Percentiles rank a stretch among this genome's conserved stretches.
phyloP scores from a whole-genome alignment of 1,139 yeast species.

The Yamadazyma spencermartinsiae region DNA sequence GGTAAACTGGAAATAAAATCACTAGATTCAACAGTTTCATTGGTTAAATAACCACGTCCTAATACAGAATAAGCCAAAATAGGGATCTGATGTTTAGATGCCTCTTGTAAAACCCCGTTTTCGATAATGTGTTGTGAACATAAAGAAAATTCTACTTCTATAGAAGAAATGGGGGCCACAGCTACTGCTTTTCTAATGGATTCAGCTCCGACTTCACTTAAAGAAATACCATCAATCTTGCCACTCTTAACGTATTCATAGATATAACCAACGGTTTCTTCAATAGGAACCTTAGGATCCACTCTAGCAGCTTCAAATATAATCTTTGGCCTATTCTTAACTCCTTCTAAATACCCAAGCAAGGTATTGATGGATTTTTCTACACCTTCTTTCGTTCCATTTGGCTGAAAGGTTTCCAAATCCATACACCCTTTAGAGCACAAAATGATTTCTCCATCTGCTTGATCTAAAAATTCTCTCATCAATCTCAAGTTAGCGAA shows the following conservation, averaged over 20 bases:
- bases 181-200: slow-evolving; percentile 56
- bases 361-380: slow-evolving; percentile 50
- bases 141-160: slow-evolving; percentile 75
- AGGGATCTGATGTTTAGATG: slow-evolving; percentile 51
- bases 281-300: slow-evolving; percentile 49
- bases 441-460: slow-evolving; percentile 44
- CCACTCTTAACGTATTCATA: slow-evolving; percentile 56
- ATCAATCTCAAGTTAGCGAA: slow-evolving; percentile 47
- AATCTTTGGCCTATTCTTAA: slow-evolving; percentile 44
- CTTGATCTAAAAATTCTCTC: slow-evolving; percentile 50
- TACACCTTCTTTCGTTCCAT: slow-evolving; percentile 50
- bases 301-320: slow-evolving; percentile 72
- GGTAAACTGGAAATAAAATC: slow-evolving; percentile 10
- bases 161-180: slow-evolving; percentile 56
- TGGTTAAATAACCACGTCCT: slow-evolving; percentile 77
- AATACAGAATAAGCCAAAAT: slow-evolving; percentile 80
- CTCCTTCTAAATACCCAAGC: slow-evolving; percentile 35
- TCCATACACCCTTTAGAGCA: slow-evolving; percentile 59
- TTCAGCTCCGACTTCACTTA: slow-evolving; percentile 67
- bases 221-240: slow-evolving; percentile 61
- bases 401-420: slow-evolving; percentile 37
- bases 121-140: slow-evolving; percentile 56
- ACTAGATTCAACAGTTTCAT: slow-evolving; percentile 44
- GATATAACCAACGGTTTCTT: slow-evolving; percentile 51
- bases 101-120: slow-evolving; percentile 63